phyloP scores from a whole-genome alignment of 768 basidiomycete genomes.

The Rubroboletus satanas region DNA sequence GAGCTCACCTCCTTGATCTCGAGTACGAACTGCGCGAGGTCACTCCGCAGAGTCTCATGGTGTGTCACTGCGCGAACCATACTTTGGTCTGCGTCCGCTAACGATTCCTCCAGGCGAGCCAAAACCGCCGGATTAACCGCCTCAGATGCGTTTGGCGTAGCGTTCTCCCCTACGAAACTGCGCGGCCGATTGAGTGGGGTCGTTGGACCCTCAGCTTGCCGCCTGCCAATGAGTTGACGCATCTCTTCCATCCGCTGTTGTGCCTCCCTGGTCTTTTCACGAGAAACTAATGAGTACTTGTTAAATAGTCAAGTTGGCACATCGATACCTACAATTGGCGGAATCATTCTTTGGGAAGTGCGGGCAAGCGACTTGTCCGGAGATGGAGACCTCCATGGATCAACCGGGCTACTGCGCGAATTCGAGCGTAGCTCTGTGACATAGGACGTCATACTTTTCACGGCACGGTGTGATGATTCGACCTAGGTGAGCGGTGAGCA shows the following conservation, averaged over 20 bases:
- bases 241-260: slow-evolving; percentile 81
- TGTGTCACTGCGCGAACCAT: slow-evolving; percentile 48
- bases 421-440: slow-evolving; percentile 40
- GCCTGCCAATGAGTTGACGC: slow-evolving; percentile 63
- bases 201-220: slow-evolving; percentile 45
- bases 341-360: slow-evolving; percentile 42
- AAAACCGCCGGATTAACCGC: slow-evolving; percentile 12
- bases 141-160: slow-evolving; percentile 16
- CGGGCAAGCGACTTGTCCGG: slow-evolving; percentile 51
- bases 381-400: slow-evolving; percentile 47
- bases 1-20: slow-evolving; percentile 57
- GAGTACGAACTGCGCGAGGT: slow-evolving; percentile 45
- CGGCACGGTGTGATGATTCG: slow-evolving; percentile 61
- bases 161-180: slow-evolving; percentile 27
- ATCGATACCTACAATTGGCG: slow-evolving; percentile 39
- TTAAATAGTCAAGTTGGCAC: slow-evolving; percentile 1
- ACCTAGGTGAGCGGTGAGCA: slow-evolving; percentile 42
- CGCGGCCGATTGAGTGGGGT: slow-evolving; percentile 48
- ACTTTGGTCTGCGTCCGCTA: slow-evolving; percentile 54
- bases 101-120: slow-evolving; percentile 44
- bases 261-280: slow-evolving; percentile 67
- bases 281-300: slow-evolving; percentile 3
- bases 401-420: slow-evolving; percentile 23
- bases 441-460: slow-evolving; percentile 76
- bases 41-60: slow-evolving; percentile 53